Conservation (phyloP, 345 rosid species). For the Moricandia arvensis region DNA sequence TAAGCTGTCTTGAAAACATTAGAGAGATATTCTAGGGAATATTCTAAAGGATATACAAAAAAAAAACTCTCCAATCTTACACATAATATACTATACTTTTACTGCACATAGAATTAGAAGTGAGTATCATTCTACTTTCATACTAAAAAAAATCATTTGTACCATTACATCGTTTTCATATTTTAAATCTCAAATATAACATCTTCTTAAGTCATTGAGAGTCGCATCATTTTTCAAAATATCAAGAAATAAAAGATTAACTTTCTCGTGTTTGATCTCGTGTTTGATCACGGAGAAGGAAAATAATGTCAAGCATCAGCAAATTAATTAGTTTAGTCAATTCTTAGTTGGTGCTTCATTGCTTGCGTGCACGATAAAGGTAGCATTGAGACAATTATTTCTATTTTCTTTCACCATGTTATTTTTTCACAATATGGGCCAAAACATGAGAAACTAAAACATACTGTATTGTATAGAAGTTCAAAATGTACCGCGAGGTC, state of each 20-base stretch:
- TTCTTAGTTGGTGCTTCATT: constrained; percentile 38
- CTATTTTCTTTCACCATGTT: not conserved
- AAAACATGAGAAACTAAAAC: constrained; percentile 11
- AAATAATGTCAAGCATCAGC: not conserved
- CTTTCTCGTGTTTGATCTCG: constrained; percentile 11
- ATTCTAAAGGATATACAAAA: not conserved
- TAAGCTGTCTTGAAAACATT: not conserved
- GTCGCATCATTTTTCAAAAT: not conserved
- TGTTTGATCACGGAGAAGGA: constrained; percentile 12
- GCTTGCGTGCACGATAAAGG: constrained; percentile 42
- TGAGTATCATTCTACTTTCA: not conserved
- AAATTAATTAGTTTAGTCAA: constrained; percentile 36
- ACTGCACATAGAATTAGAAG: not conserved
- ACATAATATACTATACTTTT: not conserved
- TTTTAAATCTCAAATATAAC: not conserved
- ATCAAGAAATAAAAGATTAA: not conserved
- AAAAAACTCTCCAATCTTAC: not conserved
- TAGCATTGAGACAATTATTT: constrained; percentile 17
- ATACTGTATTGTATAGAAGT: not conserved
- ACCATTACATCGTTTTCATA: not conserved
- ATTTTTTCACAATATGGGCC: not conserved
- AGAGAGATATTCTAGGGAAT: too few species aligned
- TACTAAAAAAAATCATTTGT: not conserved
- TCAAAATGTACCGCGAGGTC: constrained; percentile 22
- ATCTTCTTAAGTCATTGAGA: not conserved